A percentile compares a stretch with the other conserved stretches of the same genome.
Conservation (phyloP, 148 eudicot species). For the Salicornia ramosissima region DNA sequence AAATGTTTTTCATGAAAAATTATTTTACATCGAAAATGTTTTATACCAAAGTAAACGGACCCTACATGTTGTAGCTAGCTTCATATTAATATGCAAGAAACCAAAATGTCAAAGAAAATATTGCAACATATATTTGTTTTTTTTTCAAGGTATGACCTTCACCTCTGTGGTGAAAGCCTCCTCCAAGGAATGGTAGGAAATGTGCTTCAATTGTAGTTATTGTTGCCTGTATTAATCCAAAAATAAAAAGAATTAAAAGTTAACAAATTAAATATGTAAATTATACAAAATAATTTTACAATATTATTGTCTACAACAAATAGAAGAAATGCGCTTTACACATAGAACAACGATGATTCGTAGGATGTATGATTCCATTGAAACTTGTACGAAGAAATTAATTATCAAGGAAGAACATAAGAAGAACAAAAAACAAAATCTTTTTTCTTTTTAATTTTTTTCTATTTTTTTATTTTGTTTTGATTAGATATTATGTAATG, state of each 20-base stretch:
- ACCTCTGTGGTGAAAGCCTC: not conserved
- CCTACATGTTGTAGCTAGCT: not conserved
- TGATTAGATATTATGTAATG: not conserved
- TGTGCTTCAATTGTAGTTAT: not conserved
- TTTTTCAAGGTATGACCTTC: not conserved
- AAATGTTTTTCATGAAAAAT: no score
- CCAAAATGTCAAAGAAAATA: no score
- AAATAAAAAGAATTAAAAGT: not conserved
- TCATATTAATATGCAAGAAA: no score
- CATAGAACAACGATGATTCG: not conserved
- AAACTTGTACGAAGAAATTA: not conserved
- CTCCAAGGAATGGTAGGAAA: not conserved
- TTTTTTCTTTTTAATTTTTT: not conserved
- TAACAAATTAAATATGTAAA: not conserved
- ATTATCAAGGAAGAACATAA: not conserved
- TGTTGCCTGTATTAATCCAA: not conserved
- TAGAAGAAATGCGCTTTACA: slow-evolving; percentile 6
- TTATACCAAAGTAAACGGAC: not conserved
- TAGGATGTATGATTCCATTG: slow-evolving; percentile 9
- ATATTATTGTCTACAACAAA: not conserved
- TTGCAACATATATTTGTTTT: not conserved
- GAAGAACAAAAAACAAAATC: not conserved
- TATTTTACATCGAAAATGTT: no score
- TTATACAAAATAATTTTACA: not conserved
- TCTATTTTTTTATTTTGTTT: no score